Evolutionary conservation across 352 stramenopile genomes (phyloP).

Genomic region (Chrysophaeum taylorii): DNA sequence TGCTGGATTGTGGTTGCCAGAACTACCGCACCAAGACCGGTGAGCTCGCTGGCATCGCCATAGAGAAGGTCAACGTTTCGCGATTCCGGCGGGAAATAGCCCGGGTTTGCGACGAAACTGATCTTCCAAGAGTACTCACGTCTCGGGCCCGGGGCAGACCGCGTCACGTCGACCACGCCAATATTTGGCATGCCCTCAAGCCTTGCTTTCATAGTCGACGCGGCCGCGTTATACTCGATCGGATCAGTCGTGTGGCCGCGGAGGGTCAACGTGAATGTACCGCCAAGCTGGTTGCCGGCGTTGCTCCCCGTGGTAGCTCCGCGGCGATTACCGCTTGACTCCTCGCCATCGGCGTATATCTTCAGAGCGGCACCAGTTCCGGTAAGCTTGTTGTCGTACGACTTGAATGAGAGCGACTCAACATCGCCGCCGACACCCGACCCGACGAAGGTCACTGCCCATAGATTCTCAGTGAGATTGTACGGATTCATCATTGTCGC

Average conservation of each 20-base stretch:
- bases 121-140: constrained; percentile 82
- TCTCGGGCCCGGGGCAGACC: constrained; percentile 58
- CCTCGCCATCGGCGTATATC: constrained; percentile 57
- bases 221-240: constrained; percentile 78
- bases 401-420: constrained; percentile 60
- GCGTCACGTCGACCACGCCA: constrained; percentile 68
- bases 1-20: neutral
- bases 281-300: constrained; percentile 69
- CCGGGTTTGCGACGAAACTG: constrained; percentile 79
- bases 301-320: constrained; percentile 42
- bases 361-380: constrained; percentile 66
- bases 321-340: constrained; percentile 27
- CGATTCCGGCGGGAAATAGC: constrained; percentile 65
- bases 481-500: neutral
- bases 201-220: constrained; percentile 66
- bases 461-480: constrained; percentile 52
- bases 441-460: constrained; percentile 69
- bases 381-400: constrained; percentile 59
- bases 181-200: constrained; percentile 84
- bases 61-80: constrained; percentile 34
- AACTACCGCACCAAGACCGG: neutral
- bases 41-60: constrained; percentile 7
- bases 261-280: constrained; percentile 70
- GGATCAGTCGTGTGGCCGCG: constrained; percentile 65
- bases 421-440: constrained; percentile 69